Percentiles rank a stretch among this genome's conserved stretches.
Evolutionary conservation across 345 rosid species (phyloP).

Genomic region (Linum tenue): DNA sequence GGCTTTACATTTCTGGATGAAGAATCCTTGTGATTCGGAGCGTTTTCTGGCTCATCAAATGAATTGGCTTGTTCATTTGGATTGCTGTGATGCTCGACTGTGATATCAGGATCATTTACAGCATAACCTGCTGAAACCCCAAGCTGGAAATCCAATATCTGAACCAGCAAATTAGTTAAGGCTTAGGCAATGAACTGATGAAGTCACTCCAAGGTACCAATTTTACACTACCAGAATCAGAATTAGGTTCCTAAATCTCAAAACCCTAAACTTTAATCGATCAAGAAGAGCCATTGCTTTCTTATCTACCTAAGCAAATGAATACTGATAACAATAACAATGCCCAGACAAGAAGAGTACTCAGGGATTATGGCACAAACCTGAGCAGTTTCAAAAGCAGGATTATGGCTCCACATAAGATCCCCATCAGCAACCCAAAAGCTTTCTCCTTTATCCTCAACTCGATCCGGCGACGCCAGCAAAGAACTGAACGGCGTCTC

Average conservation of each 20-base stretch:
- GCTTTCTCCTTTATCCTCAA: background rate
- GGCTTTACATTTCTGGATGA: background rate
- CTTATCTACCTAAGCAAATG: background rate
- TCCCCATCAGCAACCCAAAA: constrained; percentile 7
- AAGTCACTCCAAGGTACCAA: background rate
- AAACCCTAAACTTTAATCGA: too few relatives aligned
- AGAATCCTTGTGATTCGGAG: background rate
- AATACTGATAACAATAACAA: background rate
- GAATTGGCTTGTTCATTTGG: background rate
- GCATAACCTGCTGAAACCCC: constrained; percentile 9
- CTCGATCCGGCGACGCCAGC: constrained; percentile 4
- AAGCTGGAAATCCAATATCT: constrained; percentile 13
- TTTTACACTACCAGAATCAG: background rate
- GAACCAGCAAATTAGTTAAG: background rate
- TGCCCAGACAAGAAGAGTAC: background rate
- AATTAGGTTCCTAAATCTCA: background rate
- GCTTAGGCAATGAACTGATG: background rate
- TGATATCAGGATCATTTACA: constrained; percentile 3
- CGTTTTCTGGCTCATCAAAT: background rate
- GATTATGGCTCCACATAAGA: constrained; percentile 17
- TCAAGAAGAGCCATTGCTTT: too few relatives aligned
- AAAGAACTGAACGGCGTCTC: constrained; percentile 13
- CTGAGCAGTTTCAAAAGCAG: constrained; percentile 13
- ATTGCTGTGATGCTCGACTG: background rate
- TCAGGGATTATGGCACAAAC: constrained; percentile 5